Evolutionary conservation across 768 basidiomycete genomes (phyloP).

Genomic region (Phaeotremella fagi): DNA sequence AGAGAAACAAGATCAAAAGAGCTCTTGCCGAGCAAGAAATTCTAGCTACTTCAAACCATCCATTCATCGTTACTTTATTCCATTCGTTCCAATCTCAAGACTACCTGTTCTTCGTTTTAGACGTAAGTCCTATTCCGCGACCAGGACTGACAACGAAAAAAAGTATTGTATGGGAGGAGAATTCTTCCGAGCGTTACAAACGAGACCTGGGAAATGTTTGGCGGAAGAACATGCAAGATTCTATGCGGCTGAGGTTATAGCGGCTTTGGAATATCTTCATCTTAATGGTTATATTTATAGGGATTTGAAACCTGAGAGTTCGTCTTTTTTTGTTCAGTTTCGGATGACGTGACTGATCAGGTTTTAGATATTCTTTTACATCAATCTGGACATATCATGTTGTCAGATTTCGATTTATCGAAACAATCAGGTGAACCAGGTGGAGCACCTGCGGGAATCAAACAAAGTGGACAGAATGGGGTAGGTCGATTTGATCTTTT

Average conservation of each 20-base stretch:
- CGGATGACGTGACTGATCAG: background rate
- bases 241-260: conserved; percentile 97
- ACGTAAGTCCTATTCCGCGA: conserved; percentile 22
- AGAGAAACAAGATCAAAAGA: conserved; percentile 98
- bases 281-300: conserved; percentile 99
- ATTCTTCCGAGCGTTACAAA: conserved; percentile 96
- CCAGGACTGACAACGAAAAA: conserved; percentile 52
- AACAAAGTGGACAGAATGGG: conserved; percentile 79
- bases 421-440: conserved; percentile 87
- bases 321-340: conserved; percentile 44
- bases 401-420: conserved; percentile 98
- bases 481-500: conserved; percentile 53
- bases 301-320: conserved; percentile 98
- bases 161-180: conserved; percentile 99
- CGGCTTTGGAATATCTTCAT: conserved; percentile 96
- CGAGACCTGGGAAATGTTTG: conserved; percentile 92
- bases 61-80: conserved; percentile 98
- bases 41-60: conserved; percentile 95
- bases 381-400: conserved; percentile 97
- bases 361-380: conserved; percentile 86
- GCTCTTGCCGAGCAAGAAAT: conserved; percentile 99
- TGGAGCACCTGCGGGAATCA: conserved; percentile 79
- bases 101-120: conserved; percentile 75
- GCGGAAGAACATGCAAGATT: conserved; percentile 92
- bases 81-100: conserved; percentile 99